Evolutionary conservation across 805 yeast species (phyloP), one percentile per base, ranked within the genome.

Genomic region (Wickerhamomyces tratensis): DNA sequence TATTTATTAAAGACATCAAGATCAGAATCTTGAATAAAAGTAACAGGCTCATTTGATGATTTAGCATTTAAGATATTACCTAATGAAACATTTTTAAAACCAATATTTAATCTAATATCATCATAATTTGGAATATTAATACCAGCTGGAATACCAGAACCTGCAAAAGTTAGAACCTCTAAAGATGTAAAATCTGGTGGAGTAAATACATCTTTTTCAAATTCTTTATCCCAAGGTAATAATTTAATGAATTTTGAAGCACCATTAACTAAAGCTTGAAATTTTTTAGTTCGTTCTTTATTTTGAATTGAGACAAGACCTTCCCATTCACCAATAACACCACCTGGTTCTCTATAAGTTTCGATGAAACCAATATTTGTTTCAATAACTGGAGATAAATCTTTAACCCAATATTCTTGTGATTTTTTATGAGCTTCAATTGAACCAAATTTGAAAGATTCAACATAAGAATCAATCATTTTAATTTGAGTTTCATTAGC

Each of bases 311-410:
- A 91, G 33, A 87, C 93, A 39, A 87, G 66, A 29, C 95, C 86
- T 65, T 87, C 96, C 91, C 93, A 87, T 62, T 87, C 96, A 46
- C 96, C 96, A 56, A 88, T 75, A 39, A 86, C 86, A 39, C 95
- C 95, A 31, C 89, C 76, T 13, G 95, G 95, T 58, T 86, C 96
- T 62, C 96, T 74, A 65, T 87, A 87, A 29, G 96, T 87, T 65
- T 87, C 96, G 52, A 87, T 87, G 59, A 87, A 87, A 0, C 96
- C 96, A 52, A 87, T 76, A 58, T 87, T 86, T 38, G 91, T 79
- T 63, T 80, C 87, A 35, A 81, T 80, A 12, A 67, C 67, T 11
- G 96, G 96, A 1, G 86, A 82, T 41, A 83, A 62, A 60, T 87
- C 96, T 58, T 84, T 84, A 45, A 87, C 94, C 96, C 96, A 87